phyloP scores from a whole-genome alignment of 805 yeast species.

The Zygotorulaspora sp. region DNA sequence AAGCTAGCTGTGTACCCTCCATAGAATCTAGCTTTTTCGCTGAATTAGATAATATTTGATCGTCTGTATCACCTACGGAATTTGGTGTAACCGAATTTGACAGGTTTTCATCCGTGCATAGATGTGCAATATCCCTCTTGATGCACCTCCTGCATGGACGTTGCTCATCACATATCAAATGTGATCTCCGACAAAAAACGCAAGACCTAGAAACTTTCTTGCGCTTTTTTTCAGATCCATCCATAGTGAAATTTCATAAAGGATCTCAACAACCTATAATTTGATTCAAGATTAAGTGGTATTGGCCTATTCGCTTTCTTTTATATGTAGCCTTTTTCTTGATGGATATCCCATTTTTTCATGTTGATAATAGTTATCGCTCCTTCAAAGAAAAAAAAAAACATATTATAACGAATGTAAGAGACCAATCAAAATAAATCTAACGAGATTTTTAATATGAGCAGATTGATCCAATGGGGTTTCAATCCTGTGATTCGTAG shows the following conservation, averaged over 20 bases:
- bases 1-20: not conserved
- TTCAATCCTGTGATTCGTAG: not conserved
- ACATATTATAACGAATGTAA: too few relatives aligned
- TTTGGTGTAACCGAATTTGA: conserved; percentile 5
- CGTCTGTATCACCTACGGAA: conserved; percentile 2
- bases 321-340: too few relatives aligned
- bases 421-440: too few relatives aligned
- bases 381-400: too few relatives aligned
- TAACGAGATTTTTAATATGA: too few relatives aligned
- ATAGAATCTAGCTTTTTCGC: not conserved
- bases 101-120: conserved; percentile 66
- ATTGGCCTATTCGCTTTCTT: too few relatives aligned
- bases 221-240: conserved; percentile 12
- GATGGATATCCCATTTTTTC: too few relatives aligned
- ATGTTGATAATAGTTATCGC: too few relatives aligned
- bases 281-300: too few relatives aligned
- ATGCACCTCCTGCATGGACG: conserved; percentile 73
- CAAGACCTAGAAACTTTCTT: conserved; percentile 50
- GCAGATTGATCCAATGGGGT: not conserved
- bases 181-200: conserved; percentile 87
- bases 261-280: not conserved
- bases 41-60: not conserved
- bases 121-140: conserved; percentile 80
- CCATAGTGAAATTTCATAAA: not conserved
- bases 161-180: conserved; percentile 84